Conservation (phyloP, 2,329 filamentous ascomycete species). For the Calonectria multiphialidica region DNA sequence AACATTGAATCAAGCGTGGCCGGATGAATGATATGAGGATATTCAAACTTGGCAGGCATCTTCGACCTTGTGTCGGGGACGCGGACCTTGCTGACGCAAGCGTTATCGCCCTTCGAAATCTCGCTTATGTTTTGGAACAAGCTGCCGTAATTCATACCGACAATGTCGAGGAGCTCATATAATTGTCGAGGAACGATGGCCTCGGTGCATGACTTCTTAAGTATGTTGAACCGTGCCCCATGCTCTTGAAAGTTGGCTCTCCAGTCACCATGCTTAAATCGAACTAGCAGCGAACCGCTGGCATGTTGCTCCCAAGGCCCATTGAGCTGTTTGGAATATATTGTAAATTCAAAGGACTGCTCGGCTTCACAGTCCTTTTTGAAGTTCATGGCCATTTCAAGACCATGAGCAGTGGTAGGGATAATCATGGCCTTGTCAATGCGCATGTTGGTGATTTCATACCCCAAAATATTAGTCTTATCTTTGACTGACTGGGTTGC, state of each 20-base stretch:
- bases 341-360: slow-evolving; percentile 52
- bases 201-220: slow-evolving; percentile 47
- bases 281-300: slow-evolving; percentile 47
- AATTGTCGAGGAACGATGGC: slow-evolving; percentile 57
- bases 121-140: slow-evolving; percentile 62
- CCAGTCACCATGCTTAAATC: slow-evolving; percentile 39
- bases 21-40: slow-evolving; percentile 68
- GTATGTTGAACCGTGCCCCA: slow-evolving; percentile 34
- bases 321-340: slow-evolving; percentile 59
- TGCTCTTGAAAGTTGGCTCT: slow-evolving; percentile 34
- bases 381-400: slow-evolving; percentile 64
- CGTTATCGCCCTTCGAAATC: slow-evolving; percentile 45
- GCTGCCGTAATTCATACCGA: slow-evolving; percentile 65
- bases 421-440: slow-evolving; percentile 66
- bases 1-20: slow-evolving; percentile 69
- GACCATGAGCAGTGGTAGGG: slow-evolving; percentile 57
- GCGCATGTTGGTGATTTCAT: slow-evolving; percentile 58
- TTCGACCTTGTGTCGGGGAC: slow-evolving; percentile 62
- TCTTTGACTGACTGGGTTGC: slow-evolving; percentile 53
- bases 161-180: slow-evolving; percentile 62
- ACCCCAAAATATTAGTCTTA: slow-evolving; percentile 46
- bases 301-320: slow-evolving; percentile 59
- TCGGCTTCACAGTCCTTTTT: slow-evolving; percentile 38
- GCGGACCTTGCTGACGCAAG: slow-evolving; percentile 53
- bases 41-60: slow-evolving; percentile 68